Evolutionary conservation across 2,329 filamentous ascomycete genomes (phyloP), one percentile per base, ranked within the genome.

Genomic region (Fusarium keratoplasticum): DNA sequence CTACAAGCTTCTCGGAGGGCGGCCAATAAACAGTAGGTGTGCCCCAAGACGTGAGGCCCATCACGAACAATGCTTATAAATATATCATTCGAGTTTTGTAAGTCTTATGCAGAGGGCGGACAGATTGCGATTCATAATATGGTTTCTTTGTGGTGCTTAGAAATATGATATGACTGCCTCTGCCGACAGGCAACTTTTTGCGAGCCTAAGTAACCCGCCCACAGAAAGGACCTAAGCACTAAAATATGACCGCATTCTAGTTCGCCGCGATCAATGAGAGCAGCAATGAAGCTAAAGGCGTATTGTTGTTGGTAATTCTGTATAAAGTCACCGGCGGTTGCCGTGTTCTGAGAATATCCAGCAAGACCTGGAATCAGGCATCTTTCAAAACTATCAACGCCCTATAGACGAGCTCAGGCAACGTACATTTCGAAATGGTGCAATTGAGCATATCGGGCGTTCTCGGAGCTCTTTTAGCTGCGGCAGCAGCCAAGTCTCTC

Each of bases 231-330:
- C 20, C 50, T 54, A 31, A 31, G 27, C 27, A n/a, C 50, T 54
- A 54, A 54, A 54, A 54, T 9, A 54, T 54, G 27, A 54, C 27
- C 1, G 6, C 7, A 3, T n/a, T 20, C 31, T n/a, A 13, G 11
- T n/a, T 52, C 47, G 16, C 9, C 2, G 4, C 0, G 9, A n/a
- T n/a, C 29, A n/a, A n/a, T 29, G 1, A 29, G 16, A 1, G 0
- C 25, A 29, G 0, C 0, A 5, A 13, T 29, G 6, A 29, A 4
- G 3, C 9, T 52, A 5, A 52, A 52, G 2, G 7, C 9, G 10
- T 8, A 5, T n/a, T 8, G 10, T 8, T 29, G 6, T 20, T 31
- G 0, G 0, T 6, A 20, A 33, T 31, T 20, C 3, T 29, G 18
- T 33, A 54, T 33, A 54, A 20, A 54, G 4, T 20, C 11, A 8